These are phyloP conservation scores for Malus asiatica DNA, from an alignment of 306 rosid genomes.

Conservation along the genomic window DNA sequence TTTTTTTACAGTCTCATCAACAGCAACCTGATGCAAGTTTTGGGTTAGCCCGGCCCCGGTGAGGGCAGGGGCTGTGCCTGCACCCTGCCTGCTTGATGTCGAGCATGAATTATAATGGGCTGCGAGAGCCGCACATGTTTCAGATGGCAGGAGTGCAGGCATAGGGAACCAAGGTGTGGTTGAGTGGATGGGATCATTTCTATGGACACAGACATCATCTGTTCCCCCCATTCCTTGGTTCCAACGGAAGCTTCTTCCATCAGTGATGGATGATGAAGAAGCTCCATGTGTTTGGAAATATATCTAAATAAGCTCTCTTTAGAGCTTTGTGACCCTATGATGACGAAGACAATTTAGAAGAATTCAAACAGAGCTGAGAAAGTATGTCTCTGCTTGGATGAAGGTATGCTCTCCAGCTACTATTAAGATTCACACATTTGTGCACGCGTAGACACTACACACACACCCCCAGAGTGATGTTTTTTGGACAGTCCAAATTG, in stretches of 20 bases:
- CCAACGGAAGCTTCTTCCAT: slow-evolving; percentile 44
- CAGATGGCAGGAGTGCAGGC: slow-evolving; percentile 89
- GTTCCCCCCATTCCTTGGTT: slow-evolving; percentile 50
- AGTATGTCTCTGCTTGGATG: slow-evolving; percentile 41
- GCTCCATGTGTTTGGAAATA: slow-evolving; percentile 17
- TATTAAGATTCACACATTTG: neutral
- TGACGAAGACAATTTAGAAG: slow-evolving; percentile 28
- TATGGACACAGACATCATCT: slow-evolving; percentile 11
- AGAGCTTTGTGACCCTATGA: slow-evolving; percentile 22
- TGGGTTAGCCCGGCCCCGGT: slow-evolving; percentile 99
- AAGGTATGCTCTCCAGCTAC: slow-evolving; percentile 39
- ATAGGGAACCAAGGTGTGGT: slow-evolving; percentile 63
- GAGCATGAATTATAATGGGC: slow-evolving; percentile 26
- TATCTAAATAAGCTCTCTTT: slow-evolving; percentile 5
- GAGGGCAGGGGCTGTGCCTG: slow-evolving; percentile 99
- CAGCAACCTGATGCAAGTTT: slow-evolving; percentile 82
- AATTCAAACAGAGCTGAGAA: slow-evolving; percentile 28
- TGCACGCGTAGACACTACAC: neutral
- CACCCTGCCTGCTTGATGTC: slow-evolving; percentile 54
- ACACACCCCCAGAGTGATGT: neutral
- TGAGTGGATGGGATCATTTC: slow-evolving; percentile 31
- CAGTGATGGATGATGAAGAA: slow-evolving; percentile 34
- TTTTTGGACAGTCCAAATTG: neutral
- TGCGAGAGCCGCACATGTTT: slow-evolving; percentile 20
- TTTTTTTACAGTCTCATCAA: slow-evolving; percentile 69